Evolutionary conservation across 179 eudicot species (phyloP).

Genomic region (Silene coronaria): DNA sequence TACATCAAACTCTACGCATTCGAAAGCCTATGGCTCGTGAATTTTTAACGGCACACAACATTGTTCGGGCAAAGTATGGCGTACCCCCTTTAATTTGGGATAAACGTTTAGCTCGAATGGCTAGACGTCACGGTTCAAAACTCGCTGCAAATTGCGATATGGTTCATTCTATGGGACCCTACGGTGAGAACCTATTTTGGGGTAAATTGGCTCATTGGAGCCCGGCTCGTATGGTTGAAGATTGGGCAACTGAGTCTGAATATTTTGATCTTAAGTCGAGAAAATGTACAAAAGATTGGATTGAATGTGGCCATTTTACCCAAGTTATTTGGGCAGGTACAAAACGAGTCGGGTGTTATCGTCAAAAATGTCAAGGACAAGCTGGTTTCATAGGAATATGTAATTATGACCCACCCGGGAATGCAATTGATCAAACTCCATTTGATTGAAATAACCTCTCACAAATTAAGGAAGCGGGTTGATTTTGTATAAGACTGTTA

Average conservation of each 20-base stretch:
- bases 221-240: conserved; percentile 25
- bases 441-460: not conserved
- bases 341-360: conserved; percentile 26
- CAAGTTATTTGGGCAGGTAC: conserved; percentile 34
- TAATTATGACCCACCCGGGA: conserved; percentile 36
- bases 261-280: conserved; percentile 13
- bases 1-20: not conserved
- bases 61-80: conserved; percentile 24
- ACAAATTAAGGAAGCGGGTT: not conserved
- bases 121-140: conserved; percentile 22
- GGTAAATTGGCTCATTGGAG: conserved; percentile 26
- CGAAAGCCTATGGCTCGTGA: conserved; percentile 12
- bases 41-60: conserved; percentile 32
- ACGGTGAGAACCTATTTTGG: conserved; percentile 37
- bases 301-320: conserved; percentile 36
- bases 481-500: no score
- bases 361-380: conserved; percentile 9
- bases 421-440: conserved; percentile 22
- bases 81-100: conserved; percentile 31
- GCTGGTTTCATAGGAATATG: conserved; percentile 30
- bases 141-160: conserved; percentile 18
- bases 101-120: conserved; percentile 19
- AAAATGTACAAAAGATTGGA: conserved; percentile 22
- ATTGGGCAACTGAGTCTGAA: conserved; percentile 29
- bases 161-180: conserved; percentile 29